phyloP scores from a whole-genome alignment of 2,329 filamentous ascomycete genomes.

The Cercospora citrullina region DNA sequence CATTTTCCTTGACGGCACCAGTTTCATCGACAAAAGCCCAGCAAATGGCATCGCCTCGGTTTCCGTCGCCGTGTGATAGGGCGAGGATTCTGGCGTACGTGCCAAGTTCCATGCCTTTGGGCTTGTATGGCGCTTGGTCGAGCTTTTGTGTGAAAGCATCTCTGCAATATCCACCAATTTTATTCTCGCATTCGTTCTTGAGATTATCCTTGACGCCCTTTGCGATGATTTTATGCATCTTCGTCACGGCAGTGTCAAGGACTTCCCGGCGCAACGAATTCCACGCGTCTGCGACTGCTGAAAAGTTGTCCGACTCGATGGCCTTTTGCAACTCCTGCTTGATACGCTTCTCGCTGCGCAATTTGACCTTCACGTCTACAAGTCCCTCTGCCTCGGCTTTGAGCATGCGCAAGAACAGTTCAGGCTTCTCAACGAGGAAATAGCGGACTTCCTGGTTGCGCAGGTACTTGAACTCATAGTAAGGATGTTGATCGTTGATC shows the following conservation, averaged over 20 bases:
- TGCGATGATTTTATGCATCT: slow-evolving; percentile 79
- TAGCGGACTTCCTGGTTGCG: slow-evolving; percentile 70
- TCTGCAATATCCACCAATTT: slow-evolving; percentile 81
- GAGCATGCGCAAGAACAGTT: slow-evolving; percentile 94
- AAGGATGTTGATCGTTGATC: slow-evolving; percentile 92
- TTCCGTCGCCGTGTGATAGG: slow-evolving; percentile 80
- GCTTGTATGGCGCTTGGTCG: slow-evolving; percentile 94
- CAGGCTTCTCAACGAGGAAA: slow-evolving; percentile 79
- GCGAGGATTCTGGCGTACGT: slow-evolving; percentile 84
- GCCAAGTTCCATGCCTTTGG: slow-evolving; percentile 85
- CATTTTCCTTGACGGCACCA: slow-evolving; percentile 82
- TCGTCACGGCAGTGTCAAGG: slow-evolving; percentile 75
- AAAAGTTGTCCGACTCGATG: slow-evolving; percentile 93
- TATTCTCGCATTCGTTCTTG: slow-evolving; percentile 89
- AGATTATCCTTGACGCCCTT: slow-evolving; percentile 94
- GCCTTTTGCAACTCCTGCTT: slow-evolving; percentile 74
- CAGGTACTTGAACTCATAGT: slow-evolving; percentile 97
- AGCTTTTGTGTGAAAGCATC: slow-evolving; percentile 87
- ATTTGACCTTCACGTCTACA: slow-evolving; percentile 76
- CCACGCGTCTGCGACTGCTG: slow-evolving; percentile 92
- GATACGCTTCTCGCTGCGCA: slow-evolving; percentile 76
- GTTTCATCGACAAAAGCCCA: slow-evolving; percentile 96
- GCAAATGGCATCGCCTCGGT: slow-evolving; percentile 75
- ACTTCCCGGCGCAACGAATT: slow-evolving; percentile 84
- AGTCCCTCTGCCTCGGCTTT: slow-evolving; percentile 93